phyloP scores from a whole-genome alignment of 176 grass and related monocot species.

The Rhynchospora breviuscula region DNA sequence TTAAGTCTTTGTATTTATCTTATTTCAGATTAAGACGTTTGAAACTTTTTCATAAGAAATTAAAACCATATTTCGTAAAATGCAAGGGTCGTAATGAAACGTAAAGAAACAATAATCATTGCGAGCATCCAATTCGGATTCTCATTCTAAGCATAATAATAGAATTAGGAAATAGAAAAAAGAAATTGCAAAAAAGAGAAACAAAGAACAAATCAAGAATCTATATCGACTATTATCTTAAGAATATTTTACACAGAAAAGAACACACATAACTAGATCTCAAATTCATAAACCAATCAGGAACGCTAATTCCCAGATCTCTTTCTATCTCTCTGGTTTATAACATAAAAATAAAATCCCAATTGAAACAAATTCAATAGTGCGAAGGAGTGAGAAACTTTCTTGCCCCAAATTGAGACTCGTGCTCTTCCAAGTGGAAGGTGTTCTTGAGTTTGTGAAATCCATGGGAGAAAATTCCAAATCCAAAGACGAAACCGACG shows the following conservation, averaged over 20 bases:
- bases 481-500: conserved; percentile 74
- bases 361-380: conserved; percentile 9
- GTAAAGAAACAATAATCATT: conserved; percentile 22
- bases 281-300: background rate
- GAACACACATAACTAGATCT: background rate
- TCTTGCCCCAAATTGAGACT: background rate
- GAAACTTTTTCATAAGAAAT: background rate
- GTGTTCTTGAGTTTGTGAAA: conserved; percentile 65
- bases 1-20: background rate
- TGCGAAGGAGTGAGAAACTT: background rate
- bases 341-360: background rate
- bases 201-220: conserved; percentile 13
- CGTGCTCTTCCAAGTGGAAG: conserved; percentile 32
- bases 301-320: background rate
- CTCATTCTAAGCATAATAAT: background rate
- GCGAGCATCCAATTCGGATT: conserved; percentile 1
- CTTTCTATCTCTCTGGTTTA: background rate
- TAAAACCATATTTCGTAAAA: background rate
- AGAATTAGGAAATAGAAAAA: background rate
- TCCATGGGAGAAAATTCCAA: conserved; percentile 67
- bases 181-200: background rate
- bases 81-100: background rate
- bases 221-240: conserved; percentile 10
- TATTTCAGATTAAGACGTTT: background rate
- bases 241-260: conserved; percentile 22